Base-by-base conservation (phyloP, 345 rosid species). In the Gossypium arboreum region DNA sequence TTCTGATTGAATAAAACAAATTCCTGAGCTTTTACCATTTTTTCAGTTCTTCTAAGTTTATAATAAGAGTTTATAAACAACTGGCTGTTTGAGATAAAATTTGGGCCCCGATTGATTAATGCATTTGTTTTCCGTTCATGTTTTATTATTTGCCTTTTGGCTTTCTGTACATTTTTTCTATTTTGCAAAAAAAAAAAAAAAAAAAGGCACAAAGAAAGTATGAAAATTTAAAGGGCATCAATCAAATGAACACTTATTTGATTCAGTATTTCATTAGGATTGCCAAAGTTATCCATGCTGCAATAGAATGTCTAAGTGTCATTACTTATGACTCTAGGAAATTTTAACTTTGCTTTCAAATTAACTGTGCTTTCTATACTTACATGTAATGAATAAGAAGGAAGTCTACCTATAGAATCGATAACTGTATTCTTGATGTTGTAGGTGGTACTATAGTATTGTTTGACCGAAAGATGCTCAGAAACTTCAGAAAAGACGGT, bases 401-500 rank as follows among this genome's bases (percentile, higher is more conserved):
- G 41, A 47, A 29, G 29, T 69, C 15, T 50, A 9, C 22, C n/a
- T 50, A 27, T 16, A 51, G 24, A 50, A 54, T 45, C 51, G 56
- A 47, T 63, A n/a, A 20, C 60, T 72, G 7, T 76, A 72, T 72
- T 27, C 72, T 50, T 73, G 25, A 74, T 79, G 73, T 78, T 72
- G 48, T 85, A 95, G 99, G 97, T 84, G 99, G 99, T 47, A 85
- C 79, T 13, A 81, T 91, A 67, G 80, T 87, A 62, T 85, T 95
- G 71, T 93, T 91, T 76, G 98, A 95, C 59, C 94, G 99, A 56
- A 95, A 91, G 90, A 91, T 87, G 97, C 89, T 95, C 72, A 90
- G 99, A 84, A 93, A 95, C 86, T 95, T 95, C 82, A 85, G 99
- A 71, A 93, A 88, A 77, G 99, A 95, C 85, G 98, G 99, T 77